Evolutionary conservation across 1,284 basidiomycete genomes (phyloP).

Genomic region (Melanopsichium pennsylvanicum): DNA sequence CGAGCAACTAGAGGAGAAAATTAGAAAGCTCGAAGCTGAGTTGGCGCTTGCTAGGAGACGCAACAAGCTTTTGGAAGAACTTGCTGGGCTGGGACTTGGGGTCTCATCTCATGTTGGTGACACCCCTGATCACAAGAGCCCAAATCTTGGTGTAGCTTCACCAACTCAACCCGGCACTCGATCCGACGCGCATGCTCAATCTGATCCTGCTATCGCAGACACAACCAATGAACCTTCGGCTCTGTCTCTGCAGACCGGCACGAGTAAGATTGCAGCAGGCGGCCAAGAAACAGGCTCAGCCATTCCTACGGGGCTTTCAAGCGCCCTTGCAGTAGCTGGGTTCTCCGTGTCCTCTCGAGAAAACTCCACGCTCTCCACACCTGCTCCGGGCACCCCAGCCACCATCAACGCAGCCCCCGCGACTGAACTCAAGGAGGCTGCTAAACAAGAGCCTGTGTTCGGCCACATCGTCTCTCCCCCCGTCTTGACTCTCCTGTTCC

Average conservation of each 20-base stretch:
- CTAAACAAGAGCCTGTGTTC: conserved; percentile 25
- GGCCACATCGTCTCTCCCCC: conserved; percentile 41
- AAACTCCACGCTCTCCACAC: conserved; percentile 3
- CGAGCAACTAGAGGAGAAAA: conserved; percentile 35
- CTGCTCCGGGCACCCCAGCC: conserved; percentile 7
- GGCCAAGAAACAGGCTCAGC: conserved; percentile 2
- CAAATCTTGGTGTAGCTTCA: not conserved
- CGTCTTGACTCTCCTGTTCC: conserved; percentile 58
- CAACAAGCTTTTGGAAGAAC: conserved; percentile 33
- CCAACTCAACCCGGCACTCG: not conserved
- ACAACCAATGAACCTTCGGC: conserved; percentile 5
- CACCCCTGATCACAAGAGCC: not conserved
- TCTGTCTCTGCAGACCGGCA: conserved; percentile 7
- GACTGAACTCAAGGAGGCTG: not conserved
- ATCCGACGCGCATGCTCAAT: not conserved
- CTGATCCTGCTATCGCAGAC: not conserved
- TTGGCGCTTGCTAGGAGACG: conserved; percentile 32
- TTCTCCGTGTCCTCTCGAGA: conserved; percentile 8
- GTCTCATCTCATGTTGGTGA: conserved; percentile 13
- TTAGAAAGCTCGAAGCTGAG: conserved; percentile 38
- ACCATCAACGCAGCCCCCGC: not conserved
- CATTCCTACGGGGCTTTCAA: conserved; percentile 10
- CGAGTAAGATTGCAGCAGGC: not conserved
- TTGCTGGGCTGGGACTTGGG: conserved; percentile 32
- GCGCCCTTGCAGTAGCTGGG: conserved; percentile 17